phyloP scores from a whole-genome alignment of 257 asterid species.

The Ilex asprella region DNA sequence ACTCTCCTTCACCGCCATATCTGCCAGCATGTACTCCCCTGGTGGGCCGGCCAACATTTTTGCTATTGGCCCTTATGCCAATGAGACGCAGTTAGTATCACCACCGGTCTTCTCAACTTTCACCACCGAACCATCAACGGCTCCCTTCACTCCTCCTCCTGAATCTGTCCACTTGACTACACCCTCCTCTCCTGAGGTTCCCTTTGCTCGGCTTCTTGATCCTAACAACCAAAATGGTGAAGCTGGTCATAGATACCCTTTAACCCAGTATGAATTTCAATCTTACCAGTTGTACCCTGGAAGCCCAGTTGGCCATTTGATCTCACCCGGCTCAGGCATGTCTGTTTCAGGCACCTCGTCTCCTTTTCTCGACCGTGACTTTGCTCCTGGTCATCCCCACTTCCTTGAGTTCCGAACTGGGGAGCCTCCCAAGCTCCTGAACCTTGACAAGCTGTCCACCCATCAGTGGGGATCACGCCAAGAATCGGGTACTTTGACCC shows the following conservation, averaged over 20 bases:
- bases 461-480: constrained; percentile 66
- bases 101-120: constrained; percentile 89
- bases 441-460: constrained; percentile 65
- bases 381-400: constrained; percentile 42
- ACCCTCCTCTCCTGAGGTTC: constrained; percentile 98
- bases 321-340: constrained; percentile 85
- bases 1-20: constrained; percentile 44
- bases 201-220: constrained; percentile 84
- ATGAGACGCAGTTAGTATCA: constrained; percentile 87
- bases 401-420: constrained; percentile 55
- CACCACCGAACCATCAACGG: constrained; percentile 94
- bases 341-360: constrained; percentile 91
- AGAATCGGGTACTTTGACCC: constrained; percentile 66
- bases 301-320: constrained; percentile 87
- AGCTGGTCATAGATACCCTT: constrained; percentile 44
- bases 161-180: constrained; percentile 79
- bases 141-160: constrained; percentile 95
- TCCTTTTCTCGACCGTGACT: constrained; percentile 66
- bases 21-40: constrained; percentile 79
- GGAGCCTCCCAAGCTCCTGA: constrained; percentile 53
- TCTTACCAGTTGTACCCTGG: constrained; percentile 95
- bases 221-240: constrained; percentile 50
- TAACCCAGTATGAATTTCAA: constrained; percentile 62
- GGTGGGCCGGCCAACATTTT: constrained; percentile 79
- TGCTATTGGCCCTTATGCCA: constrained; percentile 86